Percentiles rank a stretch among this genome's conserved stretches.
phyloP scores from a whole-genome alignment of 805 yeast genomes.

The Komagataella pseudopastoris region DNA sequence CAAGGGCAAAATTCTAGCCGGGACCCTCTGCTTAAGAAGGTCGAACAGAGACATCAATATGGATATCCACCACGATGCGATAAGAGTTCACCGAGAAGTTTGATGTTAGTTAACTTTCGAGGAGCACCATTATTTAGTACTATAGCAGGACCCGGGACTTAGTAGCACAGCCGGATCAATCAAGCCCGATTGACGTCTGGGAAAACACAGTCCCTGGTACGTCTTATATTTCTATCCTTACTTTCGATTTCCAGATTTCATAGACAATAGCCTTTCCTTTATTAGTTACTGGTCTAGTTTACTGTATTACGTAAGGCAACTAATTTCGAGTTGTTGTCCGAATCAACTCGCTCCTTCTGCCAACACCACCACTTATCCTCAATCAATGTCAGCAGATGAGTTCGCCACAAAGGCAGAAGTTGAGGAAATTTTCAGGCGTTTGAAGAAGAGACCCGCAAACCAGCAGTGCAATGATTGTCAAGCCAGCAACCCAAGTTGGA shows the following conservation, averaged over 20 bases:
- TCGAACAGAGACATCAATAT: background rate
- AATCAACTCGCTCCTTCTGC: background rate
- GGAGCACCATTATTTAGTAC: background rate
- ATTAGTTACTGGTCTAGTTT: too few species aligned
- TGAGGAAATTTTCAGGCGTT: conserved; percentile 44
- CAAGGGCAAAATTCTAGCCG: background rate
- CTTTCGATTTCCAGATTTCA: too few species aligned
- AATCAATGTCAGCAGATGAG: conserved; percentile 16
- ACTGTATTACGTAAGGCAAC: background rate
- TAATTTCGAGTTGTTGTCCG: background rate
- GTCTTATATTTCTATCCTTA: too few species aligned
- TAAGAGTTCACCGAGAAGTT: background rate
- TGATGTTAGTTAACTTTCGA: background rate
- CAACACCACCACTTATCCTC: background rate
- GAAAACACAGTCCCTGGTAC: too few species aligned
- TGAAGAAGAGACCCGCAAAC: conserved; percentile 59
- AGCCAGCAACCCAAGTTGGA: conserved; percentile 95
- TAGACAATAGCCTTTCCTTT: too few species aligned
- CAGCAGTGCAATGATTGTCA: conserved; percentile 86
- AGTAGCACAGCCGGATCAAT: too few species aligned
- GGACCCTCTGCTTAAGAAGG: background rate
- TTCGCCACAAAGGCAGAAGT: conserved; percentile 62
- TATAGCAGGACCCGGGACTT: too few species aligned
- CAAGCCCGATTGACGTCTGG: too few species aligned
- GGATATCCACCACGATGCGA: background rate